Evolutionary conservation across 495 filamentous ascomycete genomes (phyloP).

Genomic region (Xylaria telfairii): DNA sequence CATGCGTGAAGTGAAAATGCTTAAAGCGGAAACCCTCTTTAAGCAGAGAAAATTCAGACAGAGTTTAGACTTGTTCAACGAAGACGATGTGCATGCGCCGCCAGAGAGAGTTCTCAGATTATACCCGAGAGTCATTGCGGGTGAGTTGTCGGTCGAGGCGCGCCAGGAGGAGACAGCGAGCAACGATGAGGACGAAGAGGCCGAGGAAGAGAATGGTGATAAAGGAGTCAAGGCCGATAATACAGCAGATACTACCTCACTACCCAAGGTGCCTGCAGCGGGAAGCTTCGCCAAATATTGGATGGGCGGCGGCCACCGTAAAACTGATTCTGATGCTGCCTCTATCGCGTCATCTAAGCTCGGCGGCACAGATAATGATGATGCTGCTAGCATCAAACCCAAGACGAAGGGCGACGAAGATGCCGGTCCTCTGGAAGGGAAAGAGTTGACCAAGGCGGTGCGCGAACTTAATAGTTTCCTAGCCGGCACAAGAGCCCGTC

Average conservation of each 20-base stretch:
- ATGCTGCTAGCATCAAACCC: conserved; percentile 52
- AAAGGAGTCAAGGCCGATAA: conserved; percentile 41
- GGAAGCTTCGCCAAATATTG: conserved; percentile 58
- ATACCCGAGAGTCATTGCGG: conserved; percentile 84
- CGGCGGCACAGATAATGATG: conserved; percentile 50
- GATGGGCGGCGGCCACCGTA: conserved; percentile 53
- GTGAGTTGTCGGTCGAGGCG: conserved; percentile 68
- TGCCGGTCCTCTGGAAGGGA: conserved; percentile 67
- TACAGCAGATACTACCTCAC: conserved; percentile 45
- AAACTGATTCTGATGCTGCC: conserved; percentile 62
- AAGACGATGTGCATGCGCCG: conserved; percentile 78
- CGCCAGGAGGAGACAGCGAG: conserved; percentile 40
- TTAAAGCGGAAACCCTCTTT: conserved; percentile 88
- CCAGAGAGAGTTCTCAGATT: conserved; percentile 87
- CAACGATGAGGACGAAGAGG: conserved; percentile 28
- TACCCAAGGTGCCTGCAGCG: conserved; percentile 38
- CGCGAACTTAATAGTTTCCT: conserved; percentile 84
- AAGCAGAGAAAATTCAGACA: conserved; percentile 81
- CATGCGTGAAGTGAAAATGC: conserved; percentile 82
- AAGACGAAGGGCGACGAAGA: conserved; percentile 34
- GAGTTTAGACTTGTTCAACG: conserved; percentile 87
- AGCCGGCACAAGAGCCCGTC: conserved; percentile 77
- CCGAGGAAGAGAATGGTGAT: conserved; percentile 48
- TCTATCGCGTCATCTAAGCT: conserved; percentile 68
- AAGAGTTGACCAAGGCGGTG: conserved; percentile 80